Evolutionary conservation across 108 stramenopile genomes (phyloP).

Genomic region (Nitzschia sp.): DNA sequence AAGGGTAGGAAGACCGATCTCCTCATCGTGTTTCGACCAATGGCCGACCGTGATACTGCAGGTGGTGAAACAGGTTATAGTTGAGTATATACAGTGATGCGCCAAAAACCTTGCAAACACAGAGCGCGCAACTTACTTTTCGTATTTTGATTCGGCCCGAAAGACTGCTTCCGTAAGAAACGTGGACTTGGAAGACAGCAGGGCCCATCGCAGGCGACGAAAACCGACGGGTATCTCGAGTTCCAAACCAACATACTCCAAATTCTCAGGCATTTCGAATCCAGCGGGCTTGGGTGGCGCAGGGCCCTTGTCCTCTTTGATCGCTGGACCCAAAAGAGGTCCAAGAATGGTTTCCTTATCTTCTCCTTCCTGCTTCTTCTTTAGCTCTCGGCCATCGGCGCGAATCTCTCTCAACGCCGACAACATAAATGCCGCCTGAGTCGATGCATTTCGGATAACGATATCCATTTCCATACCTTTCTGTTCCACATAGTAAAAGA

Average conservation of each 20-base stretch:
- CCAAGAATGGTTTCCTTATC: constrained; percentile 52
- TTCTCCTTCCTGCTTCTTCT: constrained; percentile 49
- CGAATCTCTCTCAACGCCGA: constrained; percentile 75
- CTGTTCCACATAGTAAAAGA: constrained; percentile 76
- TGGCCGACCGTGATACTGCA: constrained; percentile 52
- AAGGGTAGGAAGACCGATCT: constrained; percentile 53
- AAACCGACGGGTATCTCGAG: constrained; percentile 79
- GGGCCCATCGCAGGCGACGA: constrained; percentile 68
- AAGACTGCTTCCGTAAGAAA: constrained; percentile 68
- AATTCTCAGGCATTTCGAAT: constrained; percentile 60
- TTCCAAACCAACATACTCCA: constrained; percentile 75
- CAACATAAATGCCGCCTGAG: constrained; percentile 79
- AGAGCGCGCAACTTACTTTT: constrained; percentile 34
- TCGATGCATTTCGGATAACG: constrained; percentile 43
- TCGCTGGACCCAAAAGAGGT: constrained; percentile 64
- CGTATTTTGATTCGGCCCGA: constrained; percentile 60
- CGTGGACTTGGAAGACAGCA: constrained; percentile 51
- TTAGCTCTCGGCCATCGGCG: constrained; percentile 49
- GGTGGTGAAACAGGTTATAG: neutral
- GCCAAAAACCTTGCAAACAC: constrained; percentile 2
- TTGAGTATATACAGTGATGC: neutral
- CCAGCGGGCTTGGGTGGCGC: constrained; percentile 49
- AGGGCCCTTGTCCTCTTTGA: constrained; percentile 60
- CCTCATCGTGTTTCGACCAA: constrained; percentile 62
- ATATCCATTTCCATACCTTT: constrained; percentile 89